phyloP scores from a whole-genome alignment of 345 rosid genomes.

The Raphanus sativus region DNA sequence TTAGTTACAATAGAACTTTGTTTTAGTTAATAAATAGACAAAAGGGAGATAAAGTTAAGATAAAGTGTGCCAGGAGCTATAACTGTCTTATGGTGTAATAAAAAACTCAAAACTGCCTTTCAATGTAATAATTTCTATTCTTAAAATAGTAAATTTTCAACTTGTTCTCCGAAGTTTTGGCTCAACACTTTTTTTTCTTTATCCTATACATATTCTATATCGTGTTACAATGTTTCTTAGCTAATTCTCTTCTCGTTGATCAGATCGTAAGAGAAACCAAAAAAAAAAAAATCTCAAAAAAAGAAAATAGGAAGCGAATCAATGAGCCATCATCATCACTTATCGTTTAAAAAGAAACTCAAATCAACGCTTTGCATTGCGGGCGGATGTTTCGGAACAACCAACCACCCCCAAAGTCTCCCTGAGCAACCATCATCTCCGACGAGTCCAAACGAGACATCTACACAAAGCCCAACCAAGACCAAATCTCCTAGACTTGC shows the following conservation, averaged over 20 bases:
- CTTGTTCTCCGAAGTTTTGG: conserved; percentile 18
- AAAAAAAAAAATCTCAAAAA: neutral
- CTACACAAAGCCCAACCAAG: conserved; percentile 14
- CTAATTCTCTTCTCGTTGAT: neutral
- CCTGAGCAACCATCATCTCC: conserved; percentile 24
- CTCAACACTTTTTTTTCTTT: neutral
- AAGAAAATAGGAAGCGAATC: conserved; percentile 28
- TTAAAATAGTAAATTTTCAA: conserved; percentile 17
- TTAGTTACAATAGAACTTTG: too few species aligned
- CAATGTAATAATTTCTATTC: too few species aligned
- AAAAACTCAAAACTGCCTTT: too few species aligned
- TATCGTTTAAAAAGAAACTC: conserved; percentile 30
- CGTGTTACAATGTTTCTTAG: neutral
- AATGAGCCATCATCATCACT: conserved; percentile 16
- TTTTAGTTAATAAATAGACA: too few species aligned
- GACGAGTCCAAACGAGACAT: neutral
- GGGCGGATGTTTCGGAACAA: conserved; percentile 35
- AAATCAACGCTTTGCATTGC: conserved; percentile 29
- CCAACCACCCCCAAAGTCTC: conserved; percentile 21
- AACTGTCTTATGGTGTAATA: too few species aligned
- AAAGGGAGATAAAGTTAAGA: too few species aligned
- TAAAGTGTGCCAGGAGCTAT: too few species aligned
- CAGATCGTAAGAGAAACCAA: neutral
- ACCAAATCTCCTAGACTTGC: conserved; percentile 32
- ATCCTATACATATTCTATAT: neutral